Evolutionary conservation across 805 yeast species (phyloP).

Genomic region (Wickerhamomyces bovis): DNA sequence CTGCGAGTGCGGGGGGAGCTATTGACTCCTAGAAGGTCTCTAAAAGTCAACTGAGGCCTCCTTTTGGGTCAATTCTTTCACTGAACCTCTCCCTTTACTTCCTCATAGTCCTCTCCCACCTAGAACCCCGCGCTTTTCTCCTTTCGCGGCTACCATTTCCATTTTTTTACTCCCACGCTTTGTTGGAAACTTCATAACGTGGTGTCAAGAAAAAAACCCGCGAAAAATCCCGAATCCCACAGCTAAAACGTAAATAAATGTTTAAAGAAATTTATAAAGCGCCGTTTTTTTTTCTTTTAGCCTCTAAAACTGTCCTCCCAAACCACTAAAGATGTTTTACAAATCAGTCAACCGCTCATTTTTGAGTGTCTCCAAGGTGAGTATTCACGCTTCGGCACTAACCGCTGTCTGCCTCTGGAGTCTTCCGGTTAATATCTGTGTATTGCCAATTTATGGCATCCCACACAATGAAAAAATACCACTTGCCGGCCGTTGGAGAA

Average conservation of each 20-base stretch:
- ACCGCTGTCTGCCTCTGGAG: neutral
- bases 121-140: neutral
- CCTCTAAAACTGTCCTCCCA: neutral
- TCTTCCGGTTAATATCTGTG: neutral
- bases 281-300: neutral
- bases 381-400: neutral
- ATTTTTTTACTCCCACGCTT: neutral
- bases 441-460: neutral
- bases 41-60: too few species aligned
- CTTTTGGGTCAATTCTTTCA: too few species aligned
- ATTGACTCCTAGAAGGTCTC: too few species aligned
- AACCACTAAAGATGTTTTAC: constrained; percentile 9
- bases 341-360: constrained; percentile 14
- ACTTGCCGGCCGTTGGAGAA: neutral
- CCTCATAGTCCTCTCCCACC: neutral
- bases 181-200: neutral
- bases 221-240: neutral
- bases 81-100: neutral
- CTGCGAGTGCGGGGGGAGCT: too few species aligned
- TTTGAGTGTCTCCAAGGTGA: constrained; percentile 15
- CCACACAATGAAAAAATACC: neutral
- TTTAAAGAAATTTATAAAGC: neutral
- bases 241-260: neutral
- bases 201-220: neutral
- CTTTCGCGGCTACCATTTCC: constrained; percentile 1